Percentiles rank a stretch among this genome's conserved stretches.
Conservation (phyloP, 2,329 filamentous ascomycete species). For the Fusarium tuaranense region DNA sequence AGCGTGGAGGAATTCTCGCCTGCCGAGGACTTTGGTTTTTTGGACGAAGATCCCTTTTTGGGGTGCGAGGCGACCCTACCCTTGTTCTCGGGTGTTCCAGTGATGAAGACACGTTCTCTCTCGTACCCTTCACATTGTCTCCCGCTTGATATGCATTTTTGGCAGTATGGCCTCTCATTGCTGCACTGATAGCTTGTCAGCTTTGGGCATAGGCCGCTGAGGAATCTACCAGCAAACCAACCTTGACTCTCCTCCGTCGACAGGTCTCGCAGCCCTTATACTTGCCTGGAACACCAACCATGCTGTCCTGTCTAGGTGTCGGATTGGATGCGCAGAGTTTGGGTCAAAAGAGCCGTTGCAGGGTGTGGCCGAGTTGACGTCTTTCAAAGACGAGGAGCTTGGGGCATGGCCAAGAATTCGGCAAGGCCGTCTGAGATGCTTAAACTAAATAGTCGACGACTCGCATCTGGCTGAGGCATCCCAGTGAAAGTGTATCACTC, state of each 20-base stretch:
- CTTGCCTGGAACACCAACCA: conserved; percentile 73
- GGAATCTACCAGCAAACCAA: conserved; percentile 46
- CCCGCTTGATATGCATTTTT: conserved; percentile 69
- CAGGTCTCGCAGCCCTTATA: conserved; percentile 75
- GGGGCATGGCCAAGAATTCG: conserved; percentile 13
- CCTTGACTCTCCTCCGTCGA: conserved; percentile 68
- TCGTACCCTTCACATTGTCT: conserved; percentile 72
- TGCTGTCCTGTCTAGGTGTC: conserved; percentile 48
- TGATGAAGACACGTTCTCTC: conserved; percentile 72
- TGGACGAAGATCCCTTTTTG: conserved; percentile 53
- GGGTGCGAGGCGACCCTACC: conserved; percentile 70
- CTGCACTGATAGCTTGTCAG: conserved; percentile 63
- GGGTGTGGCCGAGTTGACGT: neutral
- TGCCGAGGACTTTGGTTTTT: conserved; percentile 45
- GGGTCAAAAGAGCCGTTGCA: neutral
- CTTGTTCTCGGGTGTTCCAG: conserved; percentile 65
- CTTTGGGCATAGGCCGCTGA: neutral
- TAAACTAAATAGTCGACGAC: conserved; percentile 37
- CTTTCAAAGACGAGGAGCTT: conserved; percentile 6
- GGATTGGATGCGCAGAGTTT: conserved; percentile 2
- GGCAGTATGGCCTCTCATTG: conserved; percentile 69
- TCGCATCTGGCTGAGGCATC: conserved; percentile 31
- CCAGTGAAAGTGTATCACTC: conserved; percentile 34
- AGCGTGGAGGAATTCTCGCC: conserved; percentile 39
- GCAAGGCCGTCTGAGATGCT: conserved; percentile 24